phyloP scores from a whole-genome alignment of 495 filamentous ascomycete species.

The Friedmanniomyces simplex region DNA sequence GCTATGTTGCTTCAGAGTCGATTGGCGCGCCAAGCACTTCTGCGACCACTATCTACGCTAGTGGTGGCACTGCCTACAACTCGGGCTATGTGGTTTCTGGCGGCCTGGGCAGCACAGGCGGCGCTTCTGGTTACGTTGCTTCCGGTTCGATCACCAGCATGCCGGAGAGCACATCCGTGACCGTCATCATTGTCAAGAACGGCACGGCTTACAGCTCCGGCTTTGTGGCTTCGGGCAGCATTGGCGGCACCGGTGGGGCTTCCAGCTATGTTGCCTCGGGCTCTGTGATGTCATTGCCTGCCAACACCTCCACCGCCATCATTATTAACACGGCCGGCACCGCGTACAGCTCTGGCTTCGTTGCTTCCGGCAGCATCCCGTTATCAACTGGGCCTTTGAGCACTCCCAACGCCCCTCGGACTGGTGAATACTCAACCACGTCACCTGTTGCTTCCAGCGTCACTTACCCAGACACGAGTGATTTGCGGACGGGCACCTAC shows the following conservation, averaged over 20 bases:
- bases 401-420: not conserved
- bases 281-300: not conserved
- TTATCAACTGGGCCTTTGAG: not conserved
- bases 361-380: not conserved
- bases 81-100: not conserved
- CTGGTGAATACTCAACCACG: not conserved
- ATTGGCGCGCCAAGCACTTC: not conserved
- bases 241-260: not conserved
- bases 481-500: too few relatives aligned
- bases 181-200: not conserved
- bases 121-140: not conserved
- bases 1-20: not conserved
- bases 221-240: not conserved
- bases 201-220: not conserved
- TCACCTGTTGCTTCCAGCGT: not conserved
- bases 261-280: not conserved
- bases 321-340: slow-evolving; percentile 8
- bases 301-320: not conserved
- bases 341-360: slow-evolving; percentile 3
- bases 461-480: too few relatives aligned
- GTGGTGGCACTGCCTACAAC: not conserved
- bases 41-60: not conserved
- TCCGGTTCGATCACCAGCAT: slow-evolving; percentile 3
- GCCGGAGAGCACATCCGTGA: not conserved
- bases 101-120: not conserved